These are phyloP conservation scores for Sporothrix phasma DNA, from an alignment of 2,329 filamentous ascomycete genomes.

Conservation along the genomic window DNA sequence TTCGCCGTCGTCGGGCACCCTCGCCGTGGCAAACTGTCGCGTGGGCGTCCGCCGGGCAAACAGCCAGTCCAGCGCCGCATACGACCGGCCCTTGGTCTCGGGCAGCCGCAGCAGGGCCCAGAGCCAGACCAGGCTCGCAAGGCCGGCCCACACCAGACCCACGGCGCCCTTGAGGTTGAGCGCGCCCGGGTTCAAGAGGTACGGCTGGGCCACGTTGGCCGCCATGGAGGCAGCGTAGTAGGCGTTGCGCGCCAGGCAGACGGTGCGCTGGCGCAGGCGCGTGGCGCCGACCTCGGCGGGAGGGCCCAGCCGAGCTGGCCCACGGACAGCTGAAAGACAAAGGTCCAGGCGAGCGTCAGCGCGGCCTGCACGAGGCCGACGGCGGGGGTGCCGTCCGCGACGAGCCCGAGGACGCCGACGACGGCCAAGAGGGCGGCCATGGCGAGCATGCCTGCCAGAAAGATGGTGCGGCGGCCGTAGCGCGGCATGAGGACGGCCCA, in stretches of 20 bases:
- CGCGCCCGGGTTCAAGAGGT: constrained; percentile 30
- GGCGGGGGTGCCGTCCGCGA: background rate
- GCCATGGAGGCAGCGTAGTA: constrained; percentile 24
- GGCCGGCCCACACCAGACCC: constrained; percentile 37
- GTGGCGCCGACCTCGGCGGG: constrained; percentile 28
- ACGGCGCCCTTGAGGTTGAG: constrained; percentile 40
- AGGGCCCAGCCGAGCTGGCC: constrained; percentile 30
- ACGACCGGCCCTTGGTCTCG: constrained; percentile 38
- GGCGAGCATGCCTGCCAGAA: constrained; percentile 14
- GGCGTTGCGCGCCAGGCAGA: constrained; percentile 24
- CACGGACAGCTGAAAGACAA: constrained; percentile 28
- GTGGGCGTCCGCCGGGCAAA: constrained; percentile 38
- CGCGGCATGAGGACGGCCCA: constrained; percentile 16
- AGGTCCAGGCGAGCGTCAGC: constrained; percentile 16
- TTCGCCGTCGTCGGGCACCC: background rate
- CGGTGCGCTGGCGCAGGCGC: constrained; percentile 27
- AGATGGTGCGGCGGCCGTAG: constrained; percentile 18
- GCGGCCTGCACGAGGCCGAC: constrained; percentile 11
- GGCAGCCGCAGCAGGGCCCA: constrained; percentile 46
- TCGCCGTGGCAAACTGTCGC: constrained; percentile 21
- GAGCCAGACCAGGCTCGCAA: constrained; percentile 34
- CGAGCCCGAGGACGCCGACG: constrained; percentile 20
- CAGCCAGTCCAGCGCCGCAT: constrained; percentile 46
- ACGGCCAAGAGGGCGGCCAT: constrained; percentile 16
- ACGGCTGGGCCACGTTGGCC: constrained; percentile 25